Evolutionary conservation across 768 basidiomycete species (phyloP), one percentile per base, ranked within the genome.

Genomic region (Astraeus odoratus): DNA sequence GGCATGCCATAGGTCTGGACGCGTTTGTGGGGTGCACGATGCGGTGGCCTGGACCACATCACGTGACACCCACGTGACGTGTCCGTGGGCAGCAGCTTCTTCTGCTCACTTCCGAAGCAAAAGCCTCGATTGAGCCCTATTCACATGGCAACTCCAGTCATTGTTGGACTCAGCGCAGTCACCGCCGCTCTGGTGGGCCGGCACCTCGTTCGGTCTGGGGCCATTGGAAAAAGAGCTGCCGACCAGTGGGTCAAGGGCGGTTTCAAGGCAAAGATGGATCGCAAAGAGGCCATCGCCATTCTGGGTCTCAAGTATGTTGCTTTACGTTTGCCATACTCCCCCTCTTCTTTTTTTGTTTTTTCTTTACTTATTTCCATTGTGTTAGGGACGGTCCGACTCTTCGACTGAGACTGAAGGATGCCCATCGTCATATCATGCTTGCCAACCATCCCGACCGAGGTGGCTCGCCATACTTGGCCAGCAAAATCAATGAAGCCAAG

Each of bases 401-500:
- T n/a, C 76, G 79, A n/a, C 77, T 61, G 43, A 80, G 74, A 63
- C 63, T 97, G 47, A 97, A 97, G 69, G 95, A 97, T 55, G 93
- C 96, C 0, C 96, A 99, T 67, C 81, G 95, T 44, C 80, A 86
- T 29, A 88, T 99, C 54, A 99, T 99, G 96, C 76, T 98, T 41
- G 88, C 92, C 23, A 99, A 99, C 67, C 96, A 99, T 69, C 96
- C 96, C 9, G 96, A 99, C 72, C 77, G 96, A 50, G 96, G 96
- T 26, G 96, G 96, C 24, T 89, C 93, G n/a, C 96, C 96, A 6
- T 99, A 97, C 66, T 70, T 98, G 40, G 94, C 96, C 10, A 93
- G 91, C 58, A 98, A 99, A 75, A 95, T 98, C 51, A 99, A 99
- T 66, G 96, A 99, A 60, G 96, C 95, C 0, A 97, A 96, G 62